Conservation (phyloP, 495 filamentous ascomycete species). For the Jackrogersella multiformis region DNA sequence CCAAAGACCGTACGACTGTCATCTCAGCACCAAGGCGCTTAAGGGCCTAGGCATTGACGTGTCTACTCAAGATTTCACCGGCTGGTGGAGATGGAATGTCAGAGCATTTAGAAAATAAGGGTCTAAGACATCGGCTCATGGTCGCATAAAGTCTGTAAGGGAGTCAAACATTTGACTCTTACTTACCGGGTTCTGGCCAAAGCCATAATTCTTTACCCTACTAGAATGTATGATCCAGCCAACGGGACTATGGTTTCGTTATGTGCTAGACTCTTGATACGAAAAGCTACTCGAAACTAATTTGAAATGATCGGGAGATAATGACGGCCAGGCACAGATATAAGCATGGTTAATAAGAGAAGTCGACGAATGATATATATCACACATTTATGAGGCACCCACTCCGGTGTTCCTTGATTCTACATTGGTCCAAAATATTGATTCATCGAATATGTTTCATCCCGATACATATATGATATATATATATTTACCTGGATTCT, state of each 20-base stretch:
- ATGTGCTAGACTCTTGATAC: background rate
- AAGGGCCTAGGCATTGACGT: slow-evolving; percentile 81
- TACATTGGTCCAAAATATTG: background rate
- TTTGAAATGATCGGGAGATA: too few species aligned
- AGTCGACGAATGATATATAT: background rate
- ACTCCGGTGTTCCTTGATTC: background rate
- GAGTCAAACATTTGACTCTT: slow-evolving; percentile 6
- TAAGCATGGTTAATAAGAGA: background rate
- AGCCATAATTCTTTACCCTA: slow-evolving; percentile 10
- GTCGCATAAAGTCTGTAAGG: slow-evolving; percentile 20
- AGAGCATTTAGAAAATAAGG: slow-evolving; percentile 59
- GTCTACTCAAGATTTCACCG: slow-evolving; percentile 75
- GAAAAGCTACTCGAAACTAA: background rate
- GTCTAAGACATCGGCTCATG: slow-evolving; percentile 23
- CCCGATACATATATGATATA: background rate
- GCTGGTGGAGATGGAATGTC: slow-evolving; percentile 77
- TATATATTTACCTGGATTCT: too few species aligned
- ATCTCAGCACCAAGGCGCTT: slow-evolving; percentile 80
- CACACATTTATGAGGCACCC: background rate
- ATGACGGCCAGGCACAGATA: background rate
- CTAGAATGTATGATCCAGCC: background rate
- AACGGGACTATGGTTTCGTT: background rate
- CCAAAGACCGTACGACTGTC: slow-evolving; percentile 87
- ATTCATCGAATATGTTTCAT: background rate
- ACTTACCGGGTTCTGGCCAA: background rate